These are phyloP conservation scores for Hypoxylon sp. DNA, from an alignment of 2,329 filamentous ascomycete genomes.

Conservation along the genomic window DNA sequence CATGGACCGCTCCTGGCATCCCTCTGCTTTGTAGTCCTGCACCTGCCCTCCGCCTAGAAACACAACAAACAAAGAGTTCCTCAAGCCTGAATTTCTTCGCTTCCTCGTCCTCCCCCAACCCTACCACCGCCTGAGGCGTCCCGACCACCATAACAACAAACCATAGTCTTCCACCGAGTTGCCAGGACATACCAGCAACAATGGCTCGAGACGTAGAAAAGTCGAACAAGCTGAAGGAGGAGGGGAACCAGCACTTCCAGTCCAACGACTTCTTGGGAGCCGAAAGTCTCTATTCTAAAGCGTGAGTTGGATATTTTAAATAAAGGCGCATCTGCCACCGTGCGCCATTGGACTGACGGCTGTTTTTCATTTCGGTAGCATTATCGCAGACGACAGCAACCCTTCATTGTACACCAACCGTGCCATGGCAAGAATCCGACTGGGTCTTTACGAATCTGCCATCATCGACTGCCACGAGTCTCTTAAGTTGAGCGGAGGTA, in stretches of 20 bases:
- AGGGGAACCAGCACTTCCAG: conserved; percentile 77
- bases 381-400: conserved; percentile 83
- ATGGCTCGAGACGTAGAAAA: conserved; percentile 51
- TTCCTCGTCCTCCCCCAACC: not conserved
- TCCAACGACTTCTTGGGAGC: conserved; percentile 75
- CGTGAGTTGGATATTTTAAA: conserved; percentile 62
- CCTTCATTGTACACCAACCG: conserved; percentile 90
- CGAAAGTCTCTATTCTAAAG: conserved; percentile 79
- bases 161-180: not conserved
- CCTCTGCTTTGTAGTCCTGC: conserved; percentile 17
- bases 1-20: not conserved
- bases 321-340: conserved; percentile 17
- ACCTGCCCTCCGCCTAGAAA: conserved; percentile 2
- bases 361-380: conserved; percentile 61
- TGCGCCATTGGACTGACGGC: conserved; percentile 7
- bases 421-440: conserved; percentile 83
- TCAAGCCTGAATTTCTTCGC: not conserved
- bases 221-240: conserved; percentile 64
- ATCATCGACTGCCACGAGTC: conserved; percentile 83
- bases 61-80: conserved; percentile 25
- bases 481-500: conserved; percentile 74
- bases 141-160: not conserved
- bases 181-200: conserved; percentile 8
- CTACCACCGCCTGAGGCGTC: not conserved
- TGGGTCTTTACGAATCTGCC: conserved; percentile 79